Conservation (phyloP, 495 filamentous ascomycete genomes). For the Podospora comata region DNA sequence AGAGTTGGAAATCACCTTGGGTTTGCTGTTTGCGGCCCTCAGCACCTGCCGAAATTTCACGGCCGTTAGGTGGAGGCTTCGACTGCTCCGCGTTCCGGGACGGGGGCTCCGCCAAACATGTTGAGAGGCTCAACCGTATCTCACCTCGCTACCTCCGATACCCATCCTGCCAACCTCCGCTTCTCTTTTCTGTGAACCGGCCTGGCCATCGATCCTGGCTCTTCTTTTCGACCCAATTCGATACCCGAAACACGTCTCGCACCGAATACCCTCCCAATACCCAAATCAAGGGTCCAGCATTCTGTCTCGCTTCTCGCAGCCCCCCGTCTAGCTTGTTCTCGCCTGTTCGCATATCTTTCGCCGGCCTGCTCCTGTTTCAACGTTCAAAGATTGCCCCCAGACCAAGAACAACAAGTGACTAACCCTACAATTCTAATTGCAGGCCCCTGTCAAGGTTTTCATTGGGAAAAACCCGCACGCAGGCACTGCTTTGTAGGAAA, state of each 20-base stretch:
- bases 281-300: neutral
- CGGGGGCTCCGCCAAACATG: neutral
- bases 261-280: neutral
- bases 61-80: neutral
- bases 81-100: neutral
- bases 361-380: neutral
- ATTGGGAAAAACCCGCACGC: neutral
- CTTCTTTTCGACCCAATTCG: neutral
- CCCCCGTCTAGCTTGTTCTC: neutral
- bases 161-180: neutral
- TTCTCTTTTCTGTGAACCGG: neutral
- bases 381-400: neutral
- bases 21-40: neutral
- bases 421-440: neutral
- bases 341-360: neutral
- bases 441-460: neutral
- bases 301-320: neutral
- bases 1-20: neutral
- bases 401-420: neutral
- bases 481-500: neutral
- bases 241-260: neutral
- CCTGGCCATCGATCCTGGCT: neutral
- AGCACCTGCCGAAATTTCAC: neutral
- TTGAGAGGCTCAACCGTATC: neutral
- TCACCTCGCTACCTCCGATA: neutral